These are phyloP conservation scores for Maudiozyma saulgeensis DNA, from an alignment of 805 yeast genomes.

Conservation along the genomic window DNA sequence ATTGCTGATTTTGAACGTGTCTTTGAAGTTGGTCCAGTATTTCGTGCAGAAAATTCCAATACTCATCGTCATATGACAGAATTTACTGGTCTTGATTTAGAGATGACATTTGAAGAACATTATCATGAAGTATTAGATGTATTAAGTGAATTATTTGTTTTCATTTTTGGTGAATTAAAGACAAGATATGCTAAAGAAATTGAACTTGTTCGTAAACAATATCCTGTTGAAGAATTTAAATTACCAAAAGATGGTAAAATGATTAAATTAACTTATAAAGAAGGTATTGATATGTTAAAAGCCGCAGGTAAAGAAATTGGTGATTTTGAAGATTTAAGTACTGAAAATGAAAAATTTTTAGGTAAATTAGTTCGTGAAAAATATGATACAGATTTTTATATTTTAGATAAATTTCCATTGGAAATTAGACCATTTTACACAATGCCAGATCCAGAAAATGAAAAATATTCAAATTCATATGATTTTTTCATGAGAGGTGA, in stretches of 20 bases:
- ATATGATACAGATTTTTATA: conserved; percentile 95
- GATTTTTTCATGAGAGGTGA: conserved; percentile 99
- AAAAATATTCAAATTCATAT: conserved; percentile 91
- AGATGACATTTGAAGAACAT: conserved; percentile 97
- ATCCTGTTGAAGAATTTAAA: conserved; percentile 95
- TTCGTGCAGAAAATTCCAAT: conserved; percentile 98
- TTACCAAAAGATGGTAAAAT: conserved; percentile 89
- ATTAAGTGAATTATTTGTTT: conserved; percentile 67
- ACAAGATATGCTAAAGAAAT: conserved; percentile 73
- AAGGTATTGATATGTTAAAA: conserved; percentile 79
- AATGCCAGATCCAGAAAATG: conserved; percentile 93
- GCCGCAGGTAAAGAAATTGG: conserved; percentile 65
- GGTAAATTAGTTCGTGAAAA: conserved; percentile 88
- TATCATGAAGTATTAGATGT: conserved; percentile 78
- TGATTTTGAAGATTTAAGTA: conserved; percentile 80
- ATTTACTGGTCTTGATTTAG: conserved; percentile 93
- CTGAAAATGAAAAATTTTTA: conserved; percentile 89
- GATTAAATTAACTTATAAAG: conserved; percentile 82
- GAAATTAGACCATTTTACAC: conserved; percentile 97
- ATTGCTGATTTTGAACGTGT: conserved; percentile 97
- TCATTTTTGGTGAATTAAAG: conserved; percentile 79
- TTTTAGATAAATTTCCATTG: conserved; percentile 95
- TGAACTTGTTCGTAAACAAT: conserved; percentile 83
- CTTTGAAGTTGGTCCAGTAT: conserved; percentile 93
- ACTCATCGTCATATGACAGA: conserved; percentile 99